Evolutionary conservation across 2,329 filamentous ascomycete species (phyloP).

Genomic region (Aphanoascus verrucosus): DNA sequence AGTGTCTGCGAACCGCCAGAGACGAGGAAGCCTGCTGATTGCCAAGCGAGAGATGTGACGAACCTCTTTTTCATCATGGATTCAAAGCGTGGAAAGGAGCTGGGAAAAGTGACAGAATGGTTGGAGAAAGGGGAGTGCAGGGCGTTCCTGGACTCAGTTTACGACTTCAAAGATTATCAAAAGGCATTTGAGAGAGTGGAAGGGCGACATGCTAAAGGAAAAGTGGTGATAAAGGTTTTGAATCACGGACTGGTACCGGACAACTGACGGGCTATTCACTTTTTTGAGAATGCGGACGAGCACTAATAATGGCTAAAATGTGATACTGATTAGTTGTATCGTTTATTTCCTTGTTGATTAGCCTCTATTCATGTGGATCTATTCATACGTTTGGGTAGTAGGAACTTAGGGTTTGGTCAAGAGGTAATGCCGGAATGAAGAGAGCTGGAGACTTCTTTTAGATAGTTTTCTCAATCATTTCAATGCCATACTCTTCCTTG

Average conservation of each 20-base stretch:
- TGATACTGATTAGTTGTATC: neutral
- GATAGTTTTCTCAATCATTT: constrained; percentile 56
- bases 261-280: neutral
- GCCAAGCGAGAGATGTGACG: constrained; percentile 21
- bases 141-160: constrained; percentile 35
- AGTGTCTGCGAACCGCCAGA: constrained; percentile 9
- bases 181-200: constrained; percentile 33
- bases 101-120: constrained; percentile 30
- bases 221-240: constrained; percentile 29
- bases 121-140: constrained; percentile 31
- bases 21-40: constrained; percentile 21
- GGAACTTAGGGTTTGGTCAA: neutral
- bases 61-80: constrained; percentile 37
- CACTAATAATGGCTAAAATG: neutral
- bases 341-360: neutral
- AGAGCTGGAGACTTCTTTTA: constrained; percentile 18
- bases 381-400: neutral
- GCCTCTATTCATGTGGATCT: neutral
- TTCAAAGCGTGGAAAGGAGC: constrained; percentile 25
- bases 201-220: constrained; percentile 34
- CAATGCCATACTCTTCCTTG: constrained; percentile 65
- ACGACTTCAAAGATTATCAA: constrained; percentile 31
- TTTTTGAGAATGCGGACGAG: too few species aligned
- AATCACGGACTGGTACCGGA: neutral
- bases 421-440: neutral